Conservation (phyloP, 148 eudicot species). For the Fagopyrum esculentum region DNA sequence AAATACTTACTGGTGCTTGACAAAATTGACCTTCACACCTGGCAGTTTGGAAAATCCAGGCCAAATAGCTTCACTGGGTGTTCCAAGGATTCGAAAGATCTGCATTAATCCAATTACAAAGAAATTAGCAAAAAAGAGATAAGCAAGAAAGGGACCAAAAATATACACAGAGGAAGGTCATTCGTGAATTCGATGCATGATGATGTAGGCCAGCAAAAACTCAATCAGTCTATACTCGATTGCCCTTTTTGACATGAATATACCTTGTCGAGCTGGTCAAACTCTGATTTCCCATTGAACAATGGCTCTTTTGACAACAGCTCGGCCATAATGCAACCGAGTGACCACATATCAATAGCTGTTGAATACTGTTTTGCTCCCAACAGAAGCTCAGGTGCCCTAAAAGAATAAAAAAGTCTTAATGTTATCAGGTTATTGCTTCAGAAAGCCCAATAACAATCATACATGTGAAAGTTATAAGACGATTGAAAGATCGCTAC, state of each 20-base stretch:
- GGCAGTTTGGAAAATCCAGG: conserved; percentile 40
- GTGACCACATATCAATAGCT: conserved; percentile 96
- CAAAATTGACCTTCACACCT: conserved; percentile 38
- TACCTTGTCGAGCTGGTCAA: conserved; percentile 98
- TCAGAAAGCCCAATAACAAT: too few relatives aligned
- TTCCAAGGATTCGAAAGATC: conserved; percentile 88
- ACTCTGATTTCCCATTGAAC: conserved; percentile 77
- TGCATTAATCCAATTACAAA: conserved; percentile 16
- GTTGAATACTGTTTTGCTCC: conserved; percentile 86
- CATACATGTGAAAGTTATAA: too few relatives aligned
- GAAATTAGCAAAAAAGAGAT: not conserved
- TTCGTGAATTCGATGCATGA: not conserved
- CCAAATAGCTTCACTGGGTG: conserved; percentile 76
- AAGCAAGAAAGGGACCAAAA: too few relatives aligned
- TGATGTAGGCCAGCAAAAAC: not conserved
- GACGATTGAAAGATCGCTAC: not conserved
- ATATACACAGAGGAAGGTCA: not conserved
- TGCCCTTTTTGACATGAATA: not conserved
- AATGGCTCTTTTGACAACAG: conserved; percentile 72
- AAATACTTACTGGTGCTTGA: conserved; percentile 45
- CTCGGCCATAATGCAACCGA: conserved; percentile 96
- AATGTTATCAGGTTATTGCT: not conserved
- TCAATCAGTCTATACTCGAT: not conserved
- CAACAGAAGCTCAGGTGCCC: conserved; percentile 87
- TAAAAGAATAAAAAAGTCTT: conserved; percentile 14